Percentiles rank a stretch among this genome's conserved stretches.
These are phyloP conservation scores for Trametes cingulata DNA, from an alignment of 768 basidiomycete species.

Conservation along the genomic window DNA sequence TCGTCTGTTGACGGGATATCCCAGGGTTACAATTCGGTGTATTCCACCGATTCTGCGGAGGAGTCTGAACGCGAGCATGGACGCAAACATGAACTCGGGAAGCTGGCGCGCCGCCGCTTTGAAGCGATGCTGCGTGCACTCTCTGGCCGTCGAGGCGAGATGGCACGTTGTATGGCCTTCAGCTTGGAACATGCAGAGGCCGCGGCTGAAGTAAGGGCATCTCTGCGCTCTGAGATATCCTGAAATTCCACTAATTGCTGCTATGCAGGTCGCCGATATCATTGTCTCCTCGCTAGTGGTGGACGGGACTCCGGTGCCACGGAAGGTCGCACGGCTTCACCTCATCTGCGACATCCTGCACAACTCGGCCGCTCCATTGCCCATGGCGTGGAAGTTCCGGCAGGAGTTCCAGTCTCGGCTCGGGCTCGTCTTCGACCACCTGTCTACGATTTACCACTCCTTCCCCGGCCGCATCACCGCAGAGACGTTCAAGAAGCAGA, in stretches of 20 bases:
- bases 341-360: slow-evolving; percentile 97
- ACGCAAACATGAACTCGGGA: slow-evolving; percentile 76
- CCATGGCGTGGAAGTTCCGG: slow-evolving; percentile 97
- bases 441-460: slow-evolving; percentile 91
- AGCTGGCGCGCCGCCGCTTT: slow-evolving; percentile 78
- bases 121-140: slow-evolving; percentile 89
- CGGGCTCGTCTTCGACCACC: slow-evolving; percentile 94
- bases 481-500: slow-evolving; percentile 93
- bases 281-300: slow-evolving; percentile 87
- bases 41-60: slow-evolving; percentile 92
- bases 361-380: slow-evolving; percentile 91
- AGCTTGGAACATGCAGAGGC: slow-evolving; percentile 96
- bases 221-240: neutral
- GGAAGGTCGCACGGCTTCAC: slow-evolving; percentile 93
- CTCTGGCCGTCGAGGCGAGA: slow-evolving; percentile 83
- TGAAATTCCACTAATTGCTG: slow-evolving; percentile 12
- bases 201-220: slow-evolving; percentile 74
- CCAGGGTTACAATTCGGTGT: slow-evolving; percentile 85
- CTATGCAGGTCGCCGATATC: slow-evolving; percentile 77
- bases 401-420: slow-evolving; percentile 90
- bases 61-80: slow-evolving; percentile 87
- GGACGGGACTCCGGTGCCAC: slow-evolving; percentile 93
- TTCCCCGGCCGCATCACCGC: slow-evolving; percentile 97
- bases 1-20: neutral
- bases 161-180: slow-evolving; percentile 97